Percentiles rank a stretch among this genome's conserved stretches.
These are phyloP conservation scores for Phoma herbarum DNA, from an alignment of 2,329 filamentous ascomycete species.

Conservation along the genomic window DNA sequence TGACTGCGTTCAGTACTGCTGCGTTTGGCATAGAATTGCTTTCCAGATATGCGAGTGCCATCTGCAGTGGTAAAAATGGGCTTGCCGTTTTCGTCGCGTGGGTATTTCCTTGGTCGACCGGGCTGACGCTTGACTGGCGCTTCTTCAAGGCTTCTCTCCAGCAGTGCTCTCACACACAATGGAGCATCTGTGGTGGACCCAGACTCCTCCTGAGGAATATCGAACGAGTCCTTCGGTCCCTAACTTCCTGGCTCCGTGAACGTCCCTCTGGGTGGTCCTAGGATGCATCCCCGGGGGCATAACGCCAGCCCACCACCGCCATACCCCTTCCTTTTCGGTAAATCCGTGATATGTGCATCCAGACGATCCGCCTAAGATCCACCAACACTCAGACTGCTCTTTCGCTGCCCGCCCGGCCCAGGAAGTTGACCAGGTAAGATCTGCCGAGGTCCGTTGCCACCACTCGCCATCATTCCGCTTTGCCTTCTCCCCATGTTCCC, in stretches of 20 bases:
- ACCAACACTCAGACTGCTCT: constrained; percentile 44
- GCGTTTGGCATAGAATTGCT: too few relatives aligned
- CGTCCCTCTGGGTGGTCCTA: constrained; percentile 1
- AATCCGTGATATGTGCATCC: background rate
- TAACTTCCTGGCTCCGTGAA: background rate
- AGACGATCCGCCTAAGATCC: constrained; percentile 15
- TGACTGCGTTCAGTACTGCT: too few relatives aligned
- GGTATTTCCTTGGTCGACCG: background rate
- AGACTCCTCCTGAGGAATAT: too few relatives aligned
- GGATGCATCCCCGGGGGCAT: too few relatives aligned
- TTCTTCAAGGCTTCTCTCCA: too few relatives aligned
- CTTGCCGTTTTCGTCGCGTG: background rate
- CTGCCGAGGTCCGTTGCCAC: constrained; percentile 38
- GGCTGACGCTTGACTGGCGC: background rate
- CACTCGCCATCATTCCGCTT: constrained; percentile 38
- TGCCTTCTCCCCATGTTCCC: constrained; percentile 35
- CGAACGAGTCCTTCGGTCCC: background rate
- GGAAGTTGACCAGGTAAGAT: constrained; percentile 51
- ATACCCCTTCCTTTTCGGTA: background rate
- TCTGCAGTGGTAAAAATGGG: background rate
- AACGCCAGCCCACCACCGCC: background rate
- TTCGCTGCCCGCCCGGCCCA: constrained; percentile 41
- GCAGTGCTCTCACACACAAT: too few relatives aligned
- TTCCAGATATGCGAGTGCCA: background rate
- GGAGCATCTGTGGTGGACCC: too few relatives aligned